Evolutionary conservation across 805 yeast species (phyloP), one percentile per base, ranked within the genome.

Genomic region (Jamesozyma gamospora): DNA sequence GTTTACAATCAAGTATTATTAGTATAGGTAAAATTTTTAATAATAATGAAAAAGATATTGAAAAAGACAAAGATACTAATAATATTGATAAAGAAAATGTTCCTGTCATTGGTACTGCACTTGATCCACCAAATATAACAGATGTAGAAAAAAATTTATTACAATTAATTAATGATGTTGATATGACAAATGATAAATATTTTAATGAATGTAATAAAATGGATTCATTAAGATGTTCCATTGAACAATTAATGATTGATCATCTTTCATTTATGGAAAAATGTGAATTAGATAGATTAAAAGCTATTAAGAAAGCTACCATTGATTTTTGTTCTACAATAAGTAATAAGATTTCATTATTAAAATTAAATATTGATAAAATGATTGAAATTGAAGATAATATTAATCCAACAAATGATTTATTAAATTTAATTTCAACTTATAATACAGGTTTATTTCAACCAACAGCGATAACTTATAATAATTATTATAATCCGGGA

Each of bases 231-330:
- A 69, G 94, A 42, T 81, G 92, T 57, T 77, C 75, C 35, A 67
- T 83, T 35, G 95, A 86, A 58, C 90, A 82, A 52, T 55, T 72
- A 27, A 67, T 81, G 41, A 71, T 80, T 56, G 88, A 80, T 48
- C 88, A 82, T 53, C 64, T 80, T 37, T 62, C 77, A 17, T 83
- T 80, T 55, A 76, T 85, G 83, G 90, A 84, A 56, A 73, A 78
- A 50, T 84, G 92, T 63, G 95, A 85, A 61, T 58, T 74, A 28
- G 94, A 85, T 60, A 71, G 95, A 46, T 65, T 82, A 43, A 70
- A 71, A 46, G 92, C 92, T 0, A 64, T 85, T 44, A 83, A 84
- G 57, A 79, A 82, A 43, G 88, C 79, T 1, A 72, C 82, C 10
- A 67, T 75, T 38, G 94, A 84, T 55, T 82, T 82, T 49, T 64